Evolutionary conservation across 371 early-diverging fungal species (phyloP), one percentile per base, ranked within the genome.

Genomic region (Rhizopus stolonifer): DNA sequence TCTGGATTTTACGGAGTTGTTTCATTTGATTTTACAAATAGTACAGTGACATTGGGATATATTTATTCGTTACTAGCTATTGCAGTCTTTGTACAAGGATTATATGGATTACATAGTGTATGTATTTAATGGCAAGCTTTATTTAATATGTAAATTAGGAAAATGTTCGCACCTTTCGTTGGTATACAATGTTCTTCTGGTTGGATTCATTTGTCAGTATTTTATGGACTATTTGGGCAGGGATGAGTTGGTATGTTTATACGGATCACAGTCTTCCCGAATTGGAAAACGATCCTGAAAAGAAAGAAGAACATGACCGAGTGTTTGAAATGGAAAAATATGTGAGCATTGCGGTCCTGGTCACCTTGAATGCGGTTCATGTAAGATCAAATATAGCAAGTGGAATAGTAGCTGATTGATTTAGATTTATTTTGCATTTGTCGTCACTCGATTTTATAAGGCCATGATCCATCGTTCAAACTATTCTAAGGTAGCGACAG

Each of bases 241-340:
- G 71, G 1, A 38, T 72, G 3, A 60, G 62, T 33, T 78, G 79
- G 79, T 78, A 69, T 36, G 58, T 68, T 13, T 74, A 64, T 40
- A 78, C 79, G 8, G 79, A 78, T 48, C 79, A 74, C 38, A 68
- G 69, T 52, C 46, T 71, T 21, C 70, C 70, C 10, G 72, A 71
- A 34, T 58, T 69, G 15, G 69, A 64, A 11, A 46, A 64, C 24
- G 58, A 69, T 22, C 58, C 63, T 0, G 49, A 49, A 15, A 56
- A 58, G 22, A 65, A 69, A 43, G 21, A 59, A 24, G 51, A 64
- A 36, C 64, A 64, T 44, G 61, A 68, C 21, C 46, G 46, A 29
- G 34, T 49, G 1, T 65, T 70, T 46, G 49, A 50, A 31, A 60
- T 61, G 58, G 74, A 75, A 47, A 61, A 69, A 36, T 61, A 63